Evolutionary conservation across 805 yeast species (phyloP).

Genomic region (Isabelozyma gotoi): DNA sequence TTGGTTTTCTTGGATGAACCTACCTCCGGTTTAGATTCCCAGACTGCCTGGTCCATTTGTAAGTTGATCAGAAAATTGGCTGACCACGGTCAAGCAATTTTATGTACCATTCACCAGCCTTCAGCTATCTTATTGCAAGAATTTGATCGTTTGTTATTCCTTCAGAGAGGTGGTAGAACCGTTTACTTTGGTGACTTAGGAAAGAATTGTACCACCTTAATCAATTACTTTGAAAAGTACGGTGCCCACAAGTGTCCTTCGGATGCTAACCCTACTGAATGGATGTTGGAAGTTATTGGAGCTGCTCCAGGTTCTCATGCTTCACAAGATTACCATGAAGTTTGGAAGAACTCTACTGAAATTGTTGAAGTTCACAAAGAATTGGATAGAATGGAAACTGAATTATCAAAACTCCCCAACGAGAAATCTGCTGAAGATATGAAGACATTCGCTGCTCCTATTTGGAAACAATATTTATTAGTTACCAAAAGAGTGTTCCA

Average conservation of each 20-base stretch:
- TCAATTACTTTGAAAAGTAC: conserved; percentile 61
- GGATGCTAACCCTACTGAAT: conserved; percentile 68
- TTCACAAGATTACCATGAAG: conserved; percentile 20
- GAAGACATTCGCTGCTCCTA: conserved; percentile 14
- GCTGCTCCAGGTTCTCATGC: conserved; percentile 32
- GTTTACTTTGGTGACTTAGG: conserved; percentile 79
- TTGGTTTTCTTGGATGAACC: conserved; percentile 35
- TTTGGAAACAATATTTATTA: conserved; percentile 18
- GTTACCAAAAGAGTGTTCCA: conserved; percentile 31
- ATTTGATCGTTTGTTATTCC: conserved; percentile 69
- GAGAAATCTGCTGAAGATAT: conserved; percentile 11
- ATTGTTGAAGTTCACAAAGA: conserved; percentile 10
- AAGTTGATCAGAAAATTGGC: conserved; percentile 32
- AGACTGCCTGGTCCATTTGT: conserved; percentile 37
- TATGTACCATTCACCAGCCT: conserved; percentile 76
- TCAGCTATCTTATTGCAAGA: conserved; percentile 72
- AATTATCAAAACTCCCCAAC: conserved; percentile 17
- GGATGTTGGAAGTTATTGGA: conserved; percentile 28
- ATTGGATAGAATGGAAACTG: conserved; percentile 18
- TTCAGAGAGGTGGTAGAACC: conserved; percentile 70
- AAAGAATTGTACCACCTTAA: conserved; percentile 52
- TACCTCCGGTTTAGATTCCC: conserved; percentile 39
- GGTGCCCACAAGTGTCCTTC: conserved; percentile 69
- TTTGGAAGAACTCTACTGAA: conserved; percentile 22
- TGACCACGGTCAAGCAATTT: conserved; percentile 33